Evolutionary conservation across 73 alveolate genomes (phyloP).

Genomic region (Paramecium pentaurelia): DNA sequence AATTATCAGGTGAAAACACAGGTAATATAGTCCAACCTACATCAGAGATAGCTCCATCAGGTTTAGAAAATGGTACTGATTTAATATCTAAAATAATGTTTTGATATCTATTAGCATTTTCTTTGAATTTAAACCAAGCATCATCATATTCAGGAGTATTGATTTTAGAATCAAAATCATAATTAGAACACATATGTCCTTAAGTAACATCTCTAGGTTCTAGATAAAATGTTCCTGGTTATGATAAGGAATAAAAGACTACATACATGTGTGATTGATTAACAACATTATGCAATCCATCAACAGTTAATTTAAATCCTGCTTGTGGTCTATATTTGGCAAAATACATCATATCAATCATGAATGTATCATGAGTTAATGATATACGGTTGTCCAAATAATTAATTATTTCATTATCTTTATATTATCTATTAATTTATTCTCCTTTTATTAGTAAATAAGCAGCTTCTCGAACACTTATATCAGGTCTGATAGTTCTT

Average conservation of each 20-base stretch:
- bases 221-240: slow-evolving; percentile 60
- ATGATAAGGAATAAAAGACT: slow-evolving; percentile 33
- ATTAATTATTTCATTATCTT: slow-evolving; percentile 41
- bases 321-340: slow-evolving; percentile 65
- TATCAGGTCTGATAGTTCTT: slow-evolving; percentile 32
- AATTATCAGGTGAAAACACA: slow-evolving; percentile 74
- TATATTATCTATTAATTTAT: slow-evolving; percentile 7
- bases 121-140: slow-evolving; percentile 62
- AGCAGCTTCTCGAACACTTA: slow-evolving; percentile 50
- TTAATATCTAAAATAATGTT: slow-evolving; percentile 57
- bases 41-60: slow-evolving; percentile 69
- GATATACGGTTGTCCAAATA: slow-evolving; percentile 52
- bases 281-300: slow-evolving; percentile 78
- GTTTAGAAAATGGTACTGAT: slow-evolving; percentile 52
- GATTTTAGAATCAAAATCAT: slow-evolving; percentile 57
- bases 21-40: slow-evolving; percentile 87
- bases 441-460: slow-evolving; percentile 46
- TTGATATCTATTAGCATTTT: slow-evolving; percentile 53
- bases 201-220: slow-evolving; percentile 36
- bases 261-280: slow-evolving; percentile 52
- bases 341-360: slow-evolving; percentile 66
- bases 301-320: slow-evolving; percentile 83
- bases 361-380: slow-evolving; percentile 54
- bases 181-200: slow-evolving; percentile 60
- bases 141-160: slow-evolving; percentile 63